Evolutionary conservation across 306 rosid genomes (phyloP).

Genomic region (Carpinus viminea): DNA sequence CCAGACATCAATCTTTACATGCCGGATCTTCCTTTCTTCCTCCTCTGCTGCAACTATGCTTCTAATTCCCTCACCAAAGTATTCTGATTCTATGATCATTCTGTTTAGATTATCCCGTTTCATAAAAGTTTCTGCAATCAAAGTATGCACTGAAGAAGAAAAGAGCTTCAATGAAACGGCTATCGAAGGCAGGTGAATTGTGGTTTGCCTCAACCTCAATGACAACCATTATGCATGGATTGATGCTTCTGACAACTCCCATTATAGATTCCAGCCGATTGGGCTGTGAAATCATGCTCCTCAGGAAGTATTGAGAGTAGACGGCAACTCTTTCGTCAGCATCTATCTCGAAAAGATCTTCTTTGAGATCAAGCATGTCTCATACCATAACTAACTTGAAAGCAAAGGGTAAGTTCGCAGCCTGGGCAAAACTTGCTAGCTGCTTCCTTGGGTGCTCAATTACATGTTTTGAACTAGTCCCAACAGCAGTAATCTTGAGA

Average conservation of each 20-base stretch:
- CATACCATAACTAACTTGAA: constrained; percentile 48
- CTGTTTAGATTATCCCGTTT: constrained; percentile 39
- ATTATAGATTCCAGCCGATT: constrained; percentile 56
- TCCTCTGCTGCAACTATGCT: constrained; percentile 60
- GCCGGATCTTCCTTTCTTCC: constrained; percentile 46
- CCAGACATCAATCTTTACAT: constrained; percentile 69
- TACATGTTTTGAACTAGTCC: constrained; percentile 14
- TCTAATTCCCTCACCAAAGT: constrained; percentile 44
- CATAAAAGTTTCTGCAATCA: constrained; percentile 56
- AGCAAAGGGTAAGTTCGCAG: constrained; percentile 44
- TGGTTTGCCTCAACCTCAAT: constrained; percentile 58
- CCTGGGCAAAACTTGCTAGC: constrained; percentile 40
- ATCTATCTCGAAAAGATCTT: constrained; percentile 44
- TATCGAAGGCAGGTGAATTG: constrained; percentile 59
- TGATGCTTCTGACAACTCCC: constrained; percentile 46
- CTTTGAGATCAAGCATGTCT: constrained; percentile 43
- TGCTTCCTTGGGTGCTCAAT: constrained; percentile 30
- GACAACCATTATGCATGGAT: constrained; percentile 49
- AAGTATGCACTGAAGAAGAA: constrained; percentile 58
- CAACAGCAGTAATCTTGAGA: constrained; percentile 39
- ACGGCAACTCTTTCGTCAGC: constrained; percentile 47
- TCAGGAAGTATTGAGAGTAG: constrained; percentile 28
- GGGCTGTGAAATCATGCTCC: constrained; percentile 37
- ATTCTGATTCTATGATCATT: constrained; percentile 39
- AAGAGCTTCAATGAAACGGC: constrained; percentile 61